Conservation (phyloP, 352 stramenopile species). For the Phytophthora pinifolia region DNA sequence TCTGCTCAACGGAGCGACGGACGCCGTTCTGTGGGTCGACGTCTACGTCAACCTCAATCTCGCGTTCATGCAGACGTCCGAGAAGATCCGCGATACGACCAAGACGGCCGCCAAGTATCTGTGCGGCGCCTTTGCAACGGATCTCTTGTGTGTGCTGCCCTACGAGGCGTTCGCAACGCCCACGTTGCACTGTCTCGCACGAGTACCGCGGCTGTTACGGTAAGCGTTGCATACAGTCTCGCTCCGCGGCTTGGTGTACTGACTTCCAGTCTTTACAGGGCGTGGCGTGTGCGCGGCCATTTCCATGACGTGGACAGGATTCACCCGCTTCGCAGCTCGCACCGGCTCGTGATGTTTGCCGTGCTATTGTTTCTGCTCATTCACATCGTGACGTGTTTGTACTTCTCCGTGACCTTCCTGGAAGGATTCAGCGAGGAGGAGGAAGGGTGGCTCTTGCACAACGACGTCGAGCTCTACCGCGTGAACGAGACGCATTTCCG, state of each 20-base stretch:
- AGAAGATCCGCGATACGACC: conserved; percentile 30
- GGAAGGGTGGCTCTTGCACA: conserved; percentile 27
- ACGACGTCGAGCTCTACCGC: conserved; percentile 29
- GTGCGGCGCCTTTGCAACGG: conserved; percentile 22
- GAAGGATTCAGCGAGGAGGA: conserved; percentile 29
- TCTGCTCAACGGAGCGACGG: conserved; percentile 22
- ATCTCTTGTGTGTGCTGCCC: conserved; percentile 41
- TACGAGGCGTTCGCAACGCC: conserved; percentile 29
- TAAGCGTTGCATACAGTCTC: too few species aligned
- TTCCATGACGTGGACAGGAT: conserved; percentile 32
- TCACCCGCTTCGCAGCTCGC: conserved; percentile 15
- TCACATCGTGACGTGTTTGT: conserved; percentile 35
- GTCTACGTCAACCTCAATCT: conserved; percentile 52
- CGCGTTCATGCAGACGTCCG: conserved; percentile 24
- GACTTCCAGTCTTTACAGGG: conserved; percentile 16
- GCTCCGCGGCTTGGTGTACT: too few species aligned
- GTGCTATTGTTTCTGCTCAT: conserved; percentile 31
- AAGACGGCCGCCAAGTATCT: conserved; percentile 33
- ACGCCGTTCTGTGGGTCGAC: conserved; percentile 43
- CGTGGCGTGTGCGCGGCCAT: conserved; percentile 34
- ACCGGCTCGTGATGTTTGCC: conserved; percentile 20
- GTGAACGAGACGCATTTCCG: conserved; percentile 17
- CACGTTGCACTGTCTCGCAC: conserved; percentile 11
- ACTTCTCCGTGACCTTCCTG: conserved; percentile 35
- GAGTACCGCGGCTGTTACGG: conserved; percentile 21